Evolutionary conservation across 768 basidiomycete species (phyloP).

Genomic region (Suillus spraguei): DNA sequence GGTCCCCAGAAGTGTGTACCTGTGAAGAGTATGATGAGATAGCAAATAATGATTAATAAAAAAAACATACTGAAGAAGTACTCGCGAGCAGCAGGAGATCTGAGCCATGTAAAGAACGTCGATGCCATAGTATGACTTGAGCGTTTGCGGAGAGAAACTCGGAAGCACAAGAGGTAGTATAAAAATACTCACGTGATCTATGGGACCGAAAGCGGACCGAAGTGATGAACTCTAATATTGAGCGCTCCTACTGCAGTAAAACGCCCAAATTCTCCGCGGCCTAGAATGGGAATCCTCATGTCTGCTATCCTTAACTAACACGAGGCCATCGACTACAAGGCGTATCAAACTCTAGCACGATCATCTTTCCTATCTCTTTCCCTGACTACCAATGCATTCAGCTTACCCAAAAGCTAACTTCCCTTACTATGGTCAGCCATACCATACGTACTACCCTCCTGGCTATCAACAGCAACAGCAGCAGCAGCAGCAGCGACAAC

Average conservation of each 20-base stretch:
- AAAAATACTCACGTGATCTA: constrained; percentile 18
- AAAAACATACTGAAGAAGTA: constrained; percentile 91
- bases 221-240: neutral
- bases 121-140: constrained; percentile 54
- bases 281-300: constrained; percentile 37
- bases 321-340: constrained; percentile 5
- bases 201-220: neutral
- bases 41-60: constrained; percentile 8
- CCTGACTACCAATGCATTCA: constrained; percentile 27
- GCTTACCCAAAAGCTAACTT: constrained; percentile 42
- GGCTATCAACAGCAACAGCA: constrained; percentile 30
- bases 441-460: constrained; percentile 39
- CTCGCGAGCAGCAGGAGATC: constrained; percentile 87
- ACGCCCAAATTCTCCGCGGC: constrained; percentile 14
- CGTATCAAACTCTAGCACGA: neutral
- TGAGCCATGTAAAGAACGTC: constrained; percentile 85
- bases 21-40: constrained; percentile 36
- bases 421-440: constrained; percentile 47
- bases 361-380: constrained; percentile 8
- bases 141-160: neutral
- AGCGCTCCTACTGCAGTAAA: neutral
- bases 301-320: neutral
- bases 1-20: constrained; percentile 99
- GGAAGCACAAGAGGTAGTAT: neutral
- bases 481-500: constrained; percentile 20